Conservation (phyloP, 108 stramenopile genomes). For the Epipyxis sp. region DNA sequence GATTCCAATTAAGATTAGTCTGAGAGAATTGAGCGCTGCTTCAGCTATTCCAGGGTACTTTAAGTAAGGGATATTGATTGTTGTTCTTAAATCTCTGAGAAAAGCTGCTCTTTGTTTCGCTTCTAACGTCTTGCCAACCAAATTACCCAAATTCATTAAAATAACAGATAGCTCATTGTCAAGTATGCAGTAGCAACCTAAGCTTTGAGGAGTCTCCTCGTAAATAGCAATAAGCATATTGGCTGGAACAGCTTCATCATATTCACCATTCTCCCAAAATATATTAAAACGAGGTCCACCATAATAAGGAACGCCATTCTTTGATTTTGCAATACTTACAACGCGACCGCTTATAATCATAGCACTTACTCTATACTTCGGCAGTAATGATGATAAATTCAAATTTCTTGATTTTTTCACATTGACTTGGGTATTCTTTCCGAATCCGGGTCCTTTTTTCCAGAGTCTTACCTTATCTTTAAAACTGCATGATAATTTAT, state of each 20-base stretch:
- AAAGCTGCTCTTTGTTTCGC: neutral
- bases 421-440: neutral
- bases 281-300: conserved; percentile 20
- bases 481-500: neutral
- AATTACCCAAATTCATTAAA: neutral
- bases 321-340: neutral
- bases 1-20: neutral
- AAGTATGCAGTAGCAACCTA: neutral
- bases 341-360: conserved; percentile 1
- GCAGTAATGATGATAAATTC: no score
- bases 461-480: neutral
- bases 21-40: neutral
- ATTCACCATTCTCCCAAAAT: conserved; percentile 16
- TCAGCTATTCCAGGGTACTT: no score
- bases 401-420: neutral
- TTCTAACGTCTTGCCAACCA: neutral
- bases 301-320: conserved; percentile 25
- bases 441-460: neutral
- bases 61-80: no score
- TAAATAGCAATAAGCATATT: neutral
- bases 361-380: neutral
- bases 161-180: neutral
- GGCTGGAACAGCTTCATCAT: neutral
- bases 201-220: conserved; percentile 1
- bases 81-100: neutral